A percentile compares a stretch with the other conserved stretches of the same genome.
Evolutionary conservation across 2,329 filamentous ascomycete species (phyloP).

Genomic region (Xylaria hypoxylon): DNA sequence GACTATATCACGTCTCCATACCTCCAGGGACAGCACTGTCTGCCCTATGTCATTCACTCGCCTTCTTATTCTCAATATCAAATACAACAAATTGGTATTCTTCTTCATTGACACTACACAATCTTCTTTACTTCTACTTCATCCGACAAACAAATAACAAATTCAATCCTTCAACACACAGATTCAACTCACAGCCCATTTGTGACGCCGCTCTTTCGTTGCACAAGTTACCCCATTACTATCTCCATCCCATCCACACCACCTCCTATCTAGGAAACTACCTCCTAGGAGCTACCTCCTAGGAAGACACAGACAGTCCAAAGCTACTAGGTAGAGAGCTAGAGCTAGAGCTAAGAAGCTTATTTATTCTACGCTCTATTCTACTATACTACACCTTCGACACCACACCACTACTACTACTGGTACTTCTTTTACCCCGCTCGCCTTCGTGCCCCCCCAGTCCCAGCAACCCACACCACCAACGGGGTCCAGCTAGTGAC

Average conservation of each 20-base stretch:
- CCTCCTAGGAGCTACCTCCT: no score
- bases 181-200: background rate
- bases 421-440: conserved; percentile 30
- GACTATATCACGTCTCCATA: background rate
- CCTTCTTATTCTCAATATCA: no score
- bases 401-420: background rate
- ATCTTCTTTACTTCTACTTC: no score
- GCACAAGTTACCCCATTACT: background rate
- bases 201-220: background rate
- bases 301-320: no score
- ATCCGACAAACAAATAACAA: no score
- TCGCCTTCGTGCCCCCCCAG: background rate
- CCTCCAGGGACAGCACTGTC: background rate
- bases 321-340: background rate
- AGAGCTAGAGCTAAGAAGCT: conserved; percentile 17
- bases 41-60: no score
- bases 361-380: conserved; percentile 2
- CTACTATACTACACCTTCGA: background rate
- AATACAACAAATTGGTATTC: no score
- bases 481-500: background rate
- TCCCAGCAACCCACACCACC: conserved; percentile 20
- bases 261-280: no score
- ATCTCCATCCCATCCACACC: background rate
- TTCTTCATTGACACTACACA: no score
- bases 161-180: no score